A percentile compares a stretch with the other conserved stretches of the same genome.
Conservation (phyloP, 2,329 filamentous ascomycete species). For the Clathrospora elynae region DNA sequence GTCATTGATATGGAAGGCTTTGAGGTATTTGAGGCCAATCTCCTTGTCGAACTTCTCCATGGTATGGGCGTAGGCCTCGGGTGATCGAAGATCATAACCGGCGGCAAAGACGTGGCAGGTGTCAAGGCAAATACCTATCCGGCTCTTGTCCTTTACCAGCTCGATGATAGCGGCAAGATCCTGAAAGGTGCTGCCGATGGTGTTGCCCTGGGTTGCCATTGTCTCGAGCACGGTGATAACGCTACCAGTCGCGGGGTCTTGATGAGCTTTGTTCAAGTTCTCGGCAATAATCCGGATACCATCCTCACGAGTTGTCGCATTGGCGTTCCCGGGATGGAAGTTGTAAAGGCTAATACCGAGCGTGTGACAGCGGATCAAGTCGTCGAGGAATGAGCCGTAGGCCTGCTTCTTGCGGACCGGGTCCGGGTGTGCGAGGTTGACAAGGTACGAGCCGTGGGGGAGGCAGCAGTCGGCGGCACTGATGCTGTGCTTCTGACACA, state of each 20-base stretch:
- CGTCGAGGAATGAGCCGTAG: slow-evolving; percentile 84
- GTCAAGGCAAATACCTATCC: slow-evolving; percentile 93
- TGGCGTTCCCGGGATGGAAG: slow-evolving; percentile 90
- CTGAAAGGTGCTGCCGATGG: slow-evolving; percentile 82
- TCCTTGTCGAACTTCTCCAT: slow-evolving; percentile 76
- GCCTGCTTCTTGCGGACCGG: slow-evolving; percentile 80
- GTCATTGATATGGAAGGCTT: slow-evolving; percentile 91
- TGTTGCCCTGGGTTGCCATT: slow-evolving; percentile 86
- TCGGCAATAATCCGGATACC: slow-evolving; percentile 79
- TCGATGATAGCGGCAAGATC: slow-evolving; percentile 86
- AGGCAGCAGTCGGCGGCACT: slow-evolving; percentile 76
- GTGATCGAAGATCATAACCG: slow-evolving; percentile 84
- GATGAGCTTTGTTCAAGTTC: slow-evolving; percentile 81
- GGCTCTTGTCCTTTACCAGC: slow-evolving; percentile 75
- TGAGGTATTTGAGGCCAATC: slow-evolving; percentile 79
- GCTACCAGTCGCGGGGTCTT: slow-evolving; percentile 65
- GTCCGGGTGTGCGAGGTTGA: slow-evolving; percentile 90
- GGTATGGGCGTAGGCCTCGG: slow-evolving; percentile 72
- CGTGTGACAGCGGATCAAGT: slow-evolving; percentile 80
- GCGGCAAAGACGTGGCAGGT: slow-evolving; percentile 96
- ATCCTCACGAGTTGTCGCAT: slow-evolving; percentile 65
- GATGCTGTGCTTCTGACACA: slow-evolving; percentile 72
- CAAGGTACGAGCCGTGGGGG: slow-evolving; percentile 93
- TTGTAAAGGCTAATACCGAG: slow-evolving; percentile 94
- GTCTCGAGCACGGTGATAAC: slow-evolving; percentile 91